A percentile compares a stretch with the other conserved stretches of the same genome.
These are phyloP conservation scores for Trypanosoma avium DNA, from an alignment of 208 protist species.

Conservation along the genomic window DNA sequence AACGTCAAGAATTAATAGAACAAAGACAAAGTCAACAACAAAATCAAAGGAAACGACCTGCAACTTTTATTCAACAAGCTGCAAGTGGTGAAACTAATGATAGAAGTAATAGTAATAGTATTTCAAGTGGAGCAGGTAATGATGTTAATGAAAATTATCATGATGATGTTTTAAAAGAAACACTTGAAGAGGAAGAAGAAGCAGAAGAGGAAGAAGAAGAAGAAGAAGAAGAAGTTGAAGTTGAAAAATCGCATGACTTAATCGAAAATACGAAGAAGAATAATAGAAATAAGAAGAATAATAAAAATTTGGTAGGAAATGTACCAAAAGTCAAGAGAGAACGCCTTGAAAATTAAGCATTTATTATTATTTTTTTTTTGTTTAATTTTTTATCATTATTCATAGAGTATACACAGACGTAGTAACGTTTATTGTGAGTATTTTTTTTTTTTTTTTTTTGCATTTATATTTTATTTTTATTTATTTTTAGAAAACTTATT, in stretches of 20 bases:
- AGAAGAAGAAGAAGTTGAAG: slow-evolving; percentile 35
- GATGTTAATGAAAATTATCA: not conserved
- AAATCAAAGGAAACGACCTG: too few relatives aligned
- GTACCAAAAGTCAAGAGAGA: slow-evolving; percentile 8
- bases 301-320: not conserved
- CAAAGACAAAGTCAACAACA: not conserved
- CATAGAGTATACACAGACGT: slow-evolving; percentile 1
- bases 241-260: slow-evolving; percentile 29
- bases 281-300: not conserved
- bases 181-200: slow-evolving; percentile 1
- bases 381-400: slow-evolving; percentile 11
- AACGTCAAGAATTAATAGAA: too few relatives aligned
- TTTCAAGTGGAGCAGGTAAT: not conserved
- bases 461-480: not conserved
- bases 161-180: not conserved
- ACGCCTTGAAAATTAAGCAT: slow-evolving; percentile 6
- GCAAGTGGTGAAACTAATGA: not conserved
- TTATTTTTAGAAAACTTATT: slow-evolving; percentile 1
- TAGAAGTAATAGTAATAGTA: not conserved
- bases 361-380: slow-evolving; percentile 15
- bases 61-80: too few relatives aligned
- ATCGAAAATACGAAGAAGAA: not conserved
- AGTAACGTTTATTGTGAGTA: not conserved
- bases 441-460: not conserved
- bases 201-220: slow-evolving; percentile 2